Percentiles rank a stretch among this genome's conserved stretches.
Conservation (phyloP, 352 stramenopile genomes). For the Globisporangium paroecandrum region DNA sequence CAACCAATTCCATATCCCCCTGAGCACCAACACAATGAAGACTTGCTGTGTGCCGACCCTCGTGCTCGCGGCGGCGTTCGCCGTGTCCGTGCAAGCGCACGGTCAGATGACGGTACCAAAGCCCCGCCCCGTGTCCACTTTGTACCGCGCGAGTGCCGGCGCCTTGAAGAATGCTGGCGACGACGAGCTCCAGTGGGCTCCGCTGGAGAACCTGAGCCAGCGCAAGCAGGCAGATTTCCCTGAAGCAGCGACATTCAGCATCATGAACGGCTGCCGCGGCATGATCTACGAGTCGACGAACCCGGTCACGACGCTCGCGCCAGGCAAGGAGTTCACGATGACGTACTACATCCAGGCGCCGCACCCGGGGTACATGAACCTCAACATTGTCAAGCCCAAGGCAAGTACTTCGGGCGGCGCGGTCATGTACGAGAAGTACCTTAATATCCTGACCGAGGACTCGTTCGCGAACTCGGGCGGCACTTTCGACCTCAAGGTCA, state of each 20-base stretch:
- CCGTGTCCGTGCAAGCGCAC: constrained; percentile 35
- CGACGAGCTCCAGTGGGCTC: constrained; percentile 45
- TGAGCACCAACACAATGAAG: constrained; percentile 16
- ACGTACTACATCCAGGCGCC: constrained; percentile 55
- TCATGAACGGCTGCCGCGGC: constrained; percentile 59
- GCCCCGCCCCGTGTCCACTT: constrained; percentile 4
- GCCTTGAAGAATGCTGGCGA: constrained; percentile 26
- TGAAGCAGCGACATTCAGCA: constrained; percentile 39
- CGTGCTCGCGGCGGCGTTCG: constrained; percentile 31
- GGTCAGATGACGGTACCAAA: constrained; percentile 8
- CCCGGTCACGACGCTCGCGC: constrained; percentile 40
- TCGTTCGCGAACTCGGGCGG: constrained; percentile 35
- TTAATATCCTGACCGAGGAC: constrained; percentile 6
- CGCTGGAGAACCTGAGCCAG: constrained; percentile 52
- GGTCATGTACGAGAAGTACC: constrained; percentile 49
- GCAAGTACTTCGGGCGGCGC: constrained; percentile 34
- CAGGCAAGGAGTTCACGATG: constrained; percentile 40
- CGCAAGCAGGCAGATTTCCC: constrained; percentile 45
- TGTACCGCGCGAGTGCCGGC: not conserved
- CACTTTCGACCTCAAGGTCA: constrained; percentile 28
- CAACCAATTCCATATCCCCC: not conserved
- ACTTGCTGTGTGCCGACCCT: constrained; percentile 37
- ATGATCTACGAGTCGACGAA: constrained; percentile 48
- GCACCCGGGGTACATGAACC: constrained; percentile 47
- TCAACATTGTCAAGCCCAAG: constrained; percentile 54